A percentile compares a stretch with the other conserved stretches of the same genome.
Evolutionary conservation across 768 basidiomycete species (phyloP).

Genomic region (Dioszegia aurantiaca): DNA sequence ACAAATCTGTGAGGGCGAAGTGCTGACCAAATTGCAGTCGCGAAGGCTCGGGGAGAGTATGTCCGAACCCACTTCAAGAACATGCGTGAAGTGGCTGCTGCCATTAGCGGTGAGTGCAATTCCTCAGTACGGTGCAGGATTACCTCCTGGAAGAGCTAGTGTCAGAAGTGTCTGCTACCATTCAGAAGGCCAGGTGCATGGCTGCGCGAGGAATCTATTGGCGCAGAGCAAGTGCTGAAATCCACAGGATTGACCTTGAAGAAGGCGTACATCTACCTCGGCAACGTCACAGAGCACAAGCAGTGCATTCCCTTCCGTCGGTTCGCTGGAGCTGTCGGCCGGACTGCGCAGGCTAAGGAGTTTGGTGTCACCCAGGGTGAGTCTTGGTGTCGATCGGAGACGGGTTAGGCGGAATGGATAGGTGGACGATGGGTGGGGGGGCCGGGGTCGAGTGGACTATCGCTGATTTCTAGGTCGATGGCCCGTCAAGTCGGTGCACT

Average conservation of each 20-base stretch:
- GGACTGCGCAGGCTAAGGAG: slow-evolving; percentile 90
- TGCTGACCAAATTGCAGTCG: slow-evolving; percentile 58
- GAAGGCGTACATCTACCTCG: slow-evolving; percentile 92
- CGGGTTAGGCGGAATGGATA: not conserved
- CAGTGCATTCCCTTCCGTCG: slow-evolving; percentile 94
- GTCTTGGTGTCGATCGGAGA: slow-evolving; percentile 42
- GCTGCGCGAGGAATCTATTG: too few relatives aligned
- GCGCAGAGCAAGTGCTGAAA: slow-evolving; percentile 6
- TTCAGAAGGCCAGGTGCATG: too few relatives aligned
- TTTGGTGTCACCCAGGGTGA: slow-evolving; percentile 93
- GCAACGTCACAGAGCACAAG: slow-evolving; percentile 93
- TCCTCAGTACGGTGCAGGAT: not conserved
- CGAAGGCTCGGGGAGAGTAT: slow-evolving; percentile 92
- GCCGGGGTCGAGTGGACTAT: not conserved
- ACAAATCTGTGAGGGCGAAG: not conserved
- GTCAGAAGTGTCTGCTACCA: too few relatives aligned
- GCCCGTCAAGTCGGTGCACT: slow-evolving; percentile 98
- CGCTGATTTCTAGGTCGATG: slow-evolving; percentile 75
- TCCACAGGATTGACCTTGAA: slow-evolving; percentile 79
- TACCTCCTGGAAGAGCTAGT: too few relatives aligned
- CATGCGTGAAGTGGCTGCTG: slow-evolving; percentile 98
- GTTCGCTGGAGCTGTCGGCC: slow-evolving; percentile 91
- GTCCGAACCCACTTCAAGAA: slow-evolving; percentile 99
- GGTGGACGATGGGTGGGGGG: not conserved
- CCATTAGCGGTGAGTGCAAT: slow-evolving; percentile 68